Percentiles rank a stretch among this genome's conserved stretches.
Evolutionary conservation across 2,329 filamentous ascomycete species (phyloP).

Genomic region (Sporothrix euskadiensis): DNA sequence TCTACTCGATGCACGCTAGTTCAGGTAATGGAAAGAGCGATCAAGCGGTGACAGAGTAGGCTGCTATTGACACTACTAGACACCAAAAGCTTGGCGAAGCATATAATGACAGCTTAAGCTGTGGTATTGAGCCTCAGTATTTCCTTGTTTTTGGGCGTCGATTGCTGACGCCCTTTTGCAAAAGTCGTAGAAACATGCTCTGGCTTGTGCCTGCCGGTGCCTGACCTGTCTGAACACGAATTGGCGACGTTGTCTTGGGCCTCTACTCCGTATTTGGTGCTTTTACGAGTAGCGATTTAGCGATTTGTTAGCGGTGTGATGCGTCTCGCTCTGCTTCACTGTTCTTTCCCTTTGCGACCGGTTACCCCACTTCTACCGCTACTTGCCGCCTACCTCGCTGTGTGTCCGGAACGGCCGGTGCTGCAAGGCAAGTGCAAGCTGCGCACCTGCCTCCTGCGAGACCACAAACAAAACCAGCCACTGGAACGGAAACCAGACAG

Average conservation of each 20-base stretch:
- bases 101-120: background rate
- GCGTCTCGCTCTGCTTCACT: background rate
- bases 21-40: conserved; percentile 11
- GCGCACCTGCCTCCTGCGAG: background rate
- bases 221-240: background rate
- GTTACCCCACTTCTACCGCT: background rate
- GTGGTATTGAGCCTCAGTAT: background rate
- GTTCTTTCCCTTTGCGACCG: background rate
- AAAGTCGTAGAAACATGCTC: background rate
- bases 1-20: background rate
- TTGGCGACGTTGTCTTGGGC: background rate
- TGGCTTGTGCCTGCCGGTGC: background rate
- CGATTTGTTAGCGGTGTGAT: background rate
- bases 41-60: conserved; percentile 7
- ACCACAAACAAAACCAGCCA: too few relatives aligned
- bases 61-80: background rate
- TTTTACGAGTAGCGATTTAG: background rate
- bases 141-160: background rate
- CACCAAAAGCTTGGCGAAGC: background rate
- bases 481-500: too few relatives aligned
- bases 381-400: background rate
- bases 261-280: background rate
- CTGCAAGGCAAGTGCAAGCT: background rate
- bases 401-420: background rate
- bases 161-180: background rate